These are phyloP conservation scores for Amphibolis antarctica DNA, from an alignment of 106 monocot species.

Conservation along the genomic window DNA sequence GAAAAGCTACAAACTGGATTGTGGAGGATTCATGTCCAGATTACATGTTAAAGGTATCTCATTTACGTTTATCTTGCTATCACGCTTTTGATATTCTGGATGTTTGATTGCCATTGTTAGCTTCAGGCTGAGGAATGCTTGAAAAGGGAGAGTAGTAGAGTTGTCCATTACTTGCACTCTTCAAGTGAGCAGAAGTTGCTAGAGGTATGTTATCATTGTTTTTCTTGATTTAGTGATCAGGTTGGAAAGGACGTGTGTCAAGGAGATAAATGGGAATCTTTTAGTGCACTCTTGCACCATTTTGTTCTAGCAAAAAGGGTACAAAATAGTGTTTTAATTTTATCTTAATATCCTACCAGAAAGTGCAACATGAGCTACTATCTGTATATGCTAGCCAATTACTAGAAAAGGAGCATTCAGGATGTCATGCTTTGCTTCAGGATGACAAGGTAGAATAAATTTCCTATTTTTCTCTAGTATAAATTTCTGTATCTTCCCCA, in stretches of 20 bases:
- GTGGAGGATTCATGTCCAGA: slow-evolving; percentile 76
- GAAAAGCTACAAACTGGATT: slow-evolving; percentile 77
- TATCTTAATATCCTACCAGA: slow-evolving; percentile 20
- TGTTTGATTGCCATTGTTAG: neutral
- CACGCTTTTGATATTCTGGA: neutral
- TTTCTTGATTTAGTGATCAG: neutral
- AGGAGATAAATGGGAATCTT: no score
- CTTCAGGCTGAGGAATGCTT: slow-evolving; percentile 77
- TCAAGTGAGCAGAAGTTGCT: slow-evolving; percentile 81
- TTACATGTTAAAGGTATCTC: slow-evolving; percentile 75
- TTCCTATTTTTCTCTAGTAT: neutral
- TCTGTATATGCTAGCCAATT: slow-evolving; percentile 50
- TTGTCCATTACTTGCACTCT: slow-evolving; percentile 61
- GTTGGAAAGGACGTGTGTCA: neutral
- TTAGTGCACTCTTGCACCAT: no score
- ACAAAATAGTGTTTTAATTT: no score
- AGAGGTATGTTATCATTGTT: slow-evolving; percentile 36
- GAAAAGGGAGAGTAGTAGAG: slow-evolving; percentile 73
- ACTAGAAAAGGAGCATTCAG: slow-evolving; percentile 80
- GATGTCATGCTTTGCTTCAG: slow-evolving; percentile 64
- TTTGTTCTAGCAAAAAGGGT: no score
- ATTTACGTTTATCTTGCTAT: neutral
- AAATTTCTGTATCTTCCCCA: neutral
- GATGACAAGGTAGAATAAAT: slow-evolving; percentile 27
- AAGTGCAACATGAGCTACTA: slow-evolving; percentile 70